Evolutionary conservation across 345 rosid genomes (phyloP).

Genomic region (Citrus trifoliata): DNA sequence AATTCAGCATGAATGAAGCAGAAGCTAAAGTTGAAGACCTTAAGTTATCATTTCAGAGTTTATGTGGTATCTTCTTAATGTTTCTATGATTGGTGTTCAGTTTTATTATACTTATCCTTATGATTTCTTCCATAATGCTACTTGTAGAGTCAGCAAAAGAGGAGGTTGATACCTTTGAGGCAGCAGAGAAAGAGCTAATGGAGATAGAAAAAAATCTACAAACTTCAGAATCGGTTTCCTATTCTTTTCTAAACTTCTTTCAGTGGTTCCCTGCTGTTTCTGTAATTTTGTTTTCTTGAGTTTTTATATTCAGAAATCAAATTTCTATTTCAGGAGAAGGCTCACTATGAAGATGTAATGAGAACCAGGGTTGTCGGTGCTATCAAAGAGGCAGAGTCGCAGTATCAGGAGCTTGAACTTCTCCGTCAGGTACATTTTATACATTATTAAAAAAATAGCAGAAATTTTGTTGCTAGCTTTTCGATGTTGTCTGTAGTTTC

Average conservation of each 20-base stretch:
- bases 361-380: constrained; percentile 61
- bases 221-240: constrained; percentile 51
- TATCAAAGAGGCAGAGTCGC: constrained; percentile 64
- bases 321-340: constrained; percentile 56
- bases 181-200: constrained; percentile 74
- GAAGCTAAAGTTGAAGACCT: constrained; percentile 57
- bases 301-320: constrained; percentile 20
- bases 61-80: constrained; percentile 53
- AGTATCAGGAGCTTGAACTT: constrained; percentile 48
- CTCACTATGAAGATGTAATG: constrained; percentile 78
- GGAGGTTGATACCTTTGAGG: constrained; percentile 67
- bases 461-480: neutral
- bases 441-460: neutral
- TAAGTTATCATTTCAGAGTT: constrained; percentile 49
- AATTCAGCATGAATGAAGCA: constrained; percentile 44
- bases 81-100: neutral
- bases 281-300: constrained; percentile 1
- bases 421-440: constrained; percentile 50
- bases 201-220: constrained; percentile 60
- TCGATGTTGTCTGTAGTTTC: neutral
- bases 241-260: constrained; percentile 9
- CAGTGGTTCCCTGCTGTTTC: constrained; percentile 8
- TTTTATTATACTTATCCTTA: neutral
- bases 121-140: neutral
- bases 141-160: constrained; percentile 67